Evolutionary conservation across 2,329 filamentous ascomycete species (phyloP).

Genomic region (Colletotrichum sp.): DNA sequence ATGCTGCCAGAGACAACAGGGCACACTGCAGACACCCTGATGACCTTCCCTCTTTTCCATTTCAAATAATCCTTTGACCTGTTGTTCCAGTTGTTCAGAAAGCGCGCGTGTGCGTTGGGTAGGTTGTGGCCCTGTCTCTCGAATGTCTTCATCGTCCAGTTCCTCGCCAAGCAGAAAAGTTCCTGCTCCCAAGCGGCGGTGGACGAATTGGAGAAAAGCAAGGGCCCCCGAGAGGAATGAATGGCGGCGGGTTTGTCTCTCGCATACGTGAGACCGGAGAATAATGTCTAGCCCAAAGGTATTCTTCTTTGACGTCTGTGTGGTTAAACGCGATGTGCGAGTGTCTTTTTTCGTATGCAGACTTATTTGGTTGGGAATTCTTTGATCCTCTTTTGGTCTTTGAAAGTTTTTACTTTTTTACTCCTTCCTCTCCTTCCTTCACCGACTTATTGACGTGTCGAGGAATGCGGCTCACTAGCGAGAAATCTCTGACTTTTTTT

Average conservation of each 20-base stretch:
- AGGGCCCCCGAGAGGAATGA: neutral
- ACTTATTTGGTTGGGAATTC: conserved; percentile 14
- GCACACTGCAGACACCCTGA: neutral
- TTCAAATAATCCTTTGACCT: neutral
- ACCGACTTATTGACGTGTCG: conserved; percentile 19
- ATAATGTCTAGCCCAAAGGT: neutral
- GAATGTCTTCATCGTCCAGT: neutral
- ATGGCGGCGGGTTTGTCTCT: neutral
- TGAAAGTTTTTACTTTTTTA: neutral
- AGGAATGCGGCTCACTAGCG: conserved; percentile 7
- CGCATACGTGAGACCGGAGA: conserved; percentile 3
- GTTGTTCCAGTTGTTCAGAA: neutral
- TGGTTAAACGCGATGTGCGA: neutral
- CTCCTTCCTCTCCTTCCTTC: neutral
- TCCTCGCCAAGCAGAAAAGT: neutral
- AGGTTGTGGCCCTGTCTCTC: neutral
- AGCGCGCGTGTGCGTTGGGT: neutral
- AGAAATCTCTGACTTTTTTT: neutral
- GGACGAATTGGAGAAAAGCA: neutral
- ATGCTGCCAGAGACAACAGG: neutral
- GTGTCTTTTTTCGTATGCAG: neutral
- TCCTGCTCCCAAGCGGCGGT: neutral
- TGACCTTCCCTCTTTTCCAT: neutral
- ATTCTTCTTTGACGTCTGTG: neutral
- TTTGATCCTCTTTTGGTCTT: neutral